Conservation (phyloP, 2,329 filamentous ascomycete genomes). For the Chaetomiaceae sp. region DNA sequence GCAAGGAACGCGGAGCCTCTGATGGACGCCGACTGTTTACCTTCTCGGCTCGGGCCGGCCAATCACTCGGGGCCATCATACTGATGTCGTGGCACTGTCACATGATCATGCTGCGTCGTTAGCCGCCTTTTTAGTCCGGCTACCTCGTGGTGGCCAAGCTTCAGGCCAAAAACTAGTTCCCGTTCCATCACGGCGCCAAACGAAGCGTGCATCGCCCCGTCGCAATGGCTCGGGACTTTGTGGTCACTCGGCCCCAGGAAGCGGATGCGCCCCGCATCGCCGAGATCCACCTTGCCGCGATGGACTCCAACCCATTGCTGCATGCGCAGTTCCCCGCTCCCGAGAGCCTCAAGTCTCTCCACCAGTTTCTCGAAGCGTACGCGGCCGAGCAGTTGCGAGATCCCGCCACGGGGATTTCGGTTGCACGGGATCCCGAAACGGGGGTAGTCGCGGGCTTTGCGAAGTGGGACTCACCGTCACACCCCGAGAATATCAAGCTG, state of each 20-base stretch:
- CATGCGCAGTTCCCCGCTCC: slow-evolving; percentile 39
- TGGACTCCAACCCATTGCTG: slow-evolving; percentile 37
- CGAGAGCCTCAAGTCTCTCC: slow-evolving; percentile 30
- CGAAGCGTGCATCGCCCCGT: background rate
- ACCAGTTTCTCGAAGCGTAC: slow-evolving; percentile 31
- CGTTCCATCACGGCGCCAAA: background rate
- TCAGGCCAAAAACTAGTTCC: background rate
- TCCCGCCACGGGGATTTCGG: slow-evolving; percentile 30
- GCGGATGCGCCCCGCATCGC: slow-evolving; percentile 27
- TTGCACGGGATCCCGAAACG: slow-evolving; percentile 32
- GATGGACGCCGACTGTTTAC: background rate
- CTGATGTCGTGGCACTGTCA: slow-evolving; percentile 15
- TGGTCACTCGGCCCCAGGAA: slow-evolving; percentile 9
- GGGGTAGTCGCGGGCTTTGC: slow-evolving; percentile 33
- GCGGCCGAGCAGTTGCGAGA: slow-evolving; percentile 30
- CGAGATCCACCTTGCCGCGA: slow-evolving; percentile 37
- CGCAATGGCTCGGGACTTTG: slow-evolving; percentile 17
- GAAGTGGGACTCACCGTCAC: slow-evolving; percentile 33
- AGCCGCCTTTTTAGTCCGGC: background rate
- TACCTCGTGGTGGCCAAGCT: background rate
- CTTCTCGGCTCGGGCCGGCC: background rate
- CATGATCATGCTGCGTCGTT: slow-evolving; percentile 12
- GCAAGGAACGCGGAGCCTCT: background rate
- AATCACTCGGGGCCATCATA: slow-evolving; percentile 1
- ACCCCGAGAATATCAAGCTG: slow-evolving; percentile 20